Base-by-base conservation (phyloP, 331 rosid genomes). In the Rhamnella rubrinervis region DNA sequence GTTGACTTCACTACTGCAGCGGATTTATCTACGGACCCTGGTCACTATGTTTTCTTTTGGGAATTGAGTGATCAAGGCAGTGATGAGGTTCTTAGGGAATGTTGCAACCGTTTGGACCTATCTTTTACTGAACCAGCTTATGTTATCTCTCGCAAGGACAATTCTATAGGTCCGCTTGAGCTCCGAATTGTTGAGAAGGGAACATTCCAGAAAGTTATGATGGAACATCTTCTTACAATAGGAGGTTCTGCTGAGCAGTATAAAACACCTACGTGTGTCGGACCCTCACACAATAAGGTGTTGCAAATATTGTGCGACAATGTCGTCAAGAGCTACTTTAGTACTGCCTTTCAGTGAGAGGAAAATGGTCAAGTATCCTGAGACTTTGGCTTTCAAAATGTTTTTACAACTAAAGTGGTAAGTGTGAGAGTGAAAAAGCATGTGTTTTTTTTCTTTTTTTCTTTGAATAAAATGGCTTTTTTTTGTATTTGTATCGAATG, bases 41-140 rank as follows among this genome's bases (percentile, higher is more conserved):
- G 97, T 0, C 95, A 85, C 86, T 93, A 93, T 72, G 98, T 93
- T 1, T 82, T 93, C n/a, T 87, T 88, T 67, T 87, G 86, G 96
- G 98, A 91, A 75, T 71, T 89, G n/a, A 91, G 68, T 52, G 97
- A 31, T 31, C 35, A 89, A 39, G 83, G 91, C 37, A 85, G 79
- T 28, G 86, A 86, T 26, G 91, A 85, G 28, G 68, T 84, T 8
- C 85, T 93, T 3, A 17, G 66, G 31, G 96, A 91, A 51, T 91
- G 97, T 71, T 85, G 93, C 85, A 87, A 84, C 73, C 73, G 85
- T 59, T 28, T 93, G 75, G 97, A 93, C 66, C 70, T 63, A 68
- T 75, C 93, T 44, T 93, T 93, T 67, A 51, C 77, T 0, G 98
- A 93, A 62, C 81, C 83, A 1, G 97, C 95, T 38, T 93, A 93